Evolutionary conservation across 495 filamentous ascomycete species (phyloP).

Genomic region (Xylaria acuta): DNA sequence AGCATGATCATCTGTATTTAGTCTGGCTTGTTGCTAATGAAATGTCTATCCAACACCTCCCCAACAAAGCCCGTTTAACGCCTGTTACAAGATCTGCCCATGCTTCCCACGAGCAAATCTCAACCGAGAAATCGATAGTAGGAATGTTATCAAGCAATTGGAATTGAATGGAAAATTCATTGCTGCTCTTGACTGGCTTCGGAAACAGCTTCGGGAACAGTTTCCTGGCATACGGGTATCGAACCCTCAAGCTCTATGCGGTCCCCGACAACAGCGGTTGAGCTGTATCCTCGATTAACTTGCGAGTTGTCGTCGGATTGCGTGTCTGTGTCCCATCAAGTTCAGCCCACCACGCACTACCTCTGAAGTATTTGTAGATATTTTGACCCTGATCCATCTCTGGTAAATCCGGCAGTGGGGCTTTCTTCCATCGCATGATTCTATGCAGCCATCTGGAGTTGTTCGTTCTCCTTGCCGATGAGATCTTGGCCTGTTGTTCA

Average conservation of each 20-base stretch:
- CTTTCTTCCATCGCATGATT: background rate
- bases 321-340: background rate
- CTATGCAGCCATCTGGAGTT: background rate
- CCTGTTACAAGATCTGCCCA: background rate
- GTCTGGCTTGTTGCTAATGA: background rate
- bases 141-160: background rate
- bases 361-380: background rate
- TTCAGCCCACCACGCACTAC: background rate
- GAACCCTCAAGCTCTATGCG: background rate
- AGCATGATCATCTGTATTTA: background rate
- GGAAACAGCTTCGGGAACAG: background rate
- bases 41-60: background rate
- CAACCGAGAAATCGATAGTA: background rate
- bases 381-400: constrained; percentile 8
- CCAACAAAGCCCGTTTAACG: background rate
- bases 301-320: background rate
- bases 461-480: background rate
- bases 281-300: background rate
- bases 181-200: background rate
- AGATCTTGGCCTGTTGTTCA: background rate
- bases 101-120: background rate
- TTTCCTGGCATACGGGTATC: background rate
- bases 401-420: background rate
- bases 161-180: background rate
- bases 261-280: background rate